Conservation (phyloP, 2,329 filamentous ascomycete genomes). For the Atkinsonella hypoxylon region DNA sequence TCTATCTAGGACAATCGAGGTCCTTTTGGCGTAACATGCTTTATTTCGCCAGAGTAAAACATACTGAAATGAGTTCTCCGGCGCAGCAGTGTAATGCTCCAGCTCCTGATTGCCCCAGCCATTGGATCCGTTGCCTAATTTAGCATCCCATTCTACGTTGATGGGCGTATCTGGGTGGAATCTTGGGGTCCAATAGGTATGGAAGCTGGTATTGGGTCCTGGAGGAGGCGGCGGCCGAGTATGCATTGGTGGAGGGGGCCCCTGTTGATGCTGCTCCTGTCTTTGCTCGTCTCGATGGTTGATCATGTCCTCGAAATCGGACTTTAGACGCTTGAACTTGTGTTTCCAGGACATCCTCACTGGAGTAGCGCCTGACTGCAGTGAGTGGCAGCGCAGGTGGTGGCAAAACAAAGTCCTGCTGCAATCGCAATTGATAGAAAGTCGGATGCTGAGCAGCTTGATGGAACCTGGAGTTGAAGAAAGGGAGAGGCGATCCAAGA, state of each 20-base stretch:
- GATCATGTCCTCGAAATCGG: conserved; percentile 24
- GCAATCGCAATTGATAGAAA: no score
- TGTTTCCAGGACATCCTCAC: conserved; percentile 25
- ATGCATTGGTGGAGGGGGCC: conserved; percentile 12
- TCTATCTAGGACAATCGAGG: no score
- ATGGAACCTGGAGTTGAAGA: no score
- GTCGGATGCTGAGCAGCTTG: no score
- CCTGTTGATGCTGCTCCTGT: conserved; percentile 7
- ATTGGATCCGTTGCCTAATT: conserved; percentile 41
- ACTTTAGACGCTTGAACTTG: conserved; percentile 26
- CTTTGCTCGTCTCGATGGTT: conserved; percentile 14
- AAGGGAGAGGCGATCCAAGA: no score
- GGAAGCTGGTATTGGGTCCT: conserved; percentile 5
- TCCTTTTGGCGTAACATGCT: no score
- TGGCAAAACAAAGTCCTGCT: no score
- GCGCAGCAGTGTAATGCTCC: conserved; percentile 40
- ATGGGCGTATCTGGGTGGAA: conserved; percentile 36
- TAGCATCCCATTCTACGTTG: conserved; percentile 38
- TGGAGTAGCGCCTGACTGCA: not conserved
- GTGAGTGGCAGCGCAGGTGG: not conserved
- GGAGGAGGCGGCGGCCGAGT: conserved; percentile 8
- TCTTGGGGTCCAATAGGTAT: conserved; percentile 39
- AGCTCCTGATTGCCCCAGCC: conserved; percentile 52
- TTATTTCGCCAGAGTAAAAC: conserved; percentile 2
- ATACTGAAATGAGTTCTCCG: conserved; percentile 40